Evolutionary conservation across 495 filamentous ascomycete species (phyloP).

Genomic region (Lasiosphaeria ovina): DNA sequence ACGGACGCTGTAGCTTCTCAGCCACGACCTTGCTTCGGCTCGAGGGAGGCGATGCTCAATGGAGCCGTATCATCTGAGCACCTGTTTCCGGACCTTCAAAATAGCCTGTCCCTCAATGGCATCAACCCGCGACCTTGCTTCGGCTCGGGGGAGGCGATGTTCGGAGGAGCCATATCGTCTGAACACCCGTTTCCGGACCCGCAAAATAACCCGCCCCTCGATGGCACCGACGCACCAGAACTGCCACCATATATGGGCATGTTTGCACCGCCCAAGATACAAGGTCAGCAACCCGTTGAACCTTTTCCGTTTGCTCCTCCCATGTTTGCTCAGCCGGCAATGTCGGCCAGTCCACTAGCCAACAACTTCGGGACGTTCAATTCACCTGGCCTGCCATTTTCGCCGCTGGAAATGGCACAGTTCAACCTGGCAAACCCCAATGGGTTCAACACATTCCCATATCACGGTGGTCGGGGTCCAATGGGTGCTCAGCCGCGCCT

Average conservation of each 20-base stretch:
- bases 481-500: background rate
- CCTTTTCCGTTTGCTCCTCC: background rate
- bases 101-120: too few relatives aligned
- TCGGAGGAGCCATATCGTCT: background rate
- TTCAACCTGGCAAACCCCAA: background rate
- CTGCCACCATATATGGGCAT: background rate
- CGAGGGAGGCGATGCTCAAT: background rate
- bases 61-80: background rate
- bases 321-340: background rate
- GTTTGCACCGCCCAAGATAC: background rate
- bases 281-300: background rate
- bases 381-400: background rate
- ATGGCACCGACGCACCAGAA: background rate
- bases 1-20: background rate
- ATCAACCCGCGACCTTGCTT: background rate
- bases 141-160: background rate
- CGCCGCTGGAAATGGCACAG: background rate
- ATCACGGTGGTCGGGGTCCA: too few relatives aligned
- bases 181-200: background rate
- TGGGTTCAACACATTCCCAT: slow-evolving; percentile 15
- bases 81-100: background rate
- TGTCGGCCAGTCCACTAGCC: background rate
- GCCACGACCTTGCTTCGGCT: background rate
- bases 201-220: background rate
- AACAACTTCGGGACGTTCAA: slow-evolving; percentile 5